Conservation (phyloP, 345 rosid genomes). For the Angophora floribunda region DNA sequence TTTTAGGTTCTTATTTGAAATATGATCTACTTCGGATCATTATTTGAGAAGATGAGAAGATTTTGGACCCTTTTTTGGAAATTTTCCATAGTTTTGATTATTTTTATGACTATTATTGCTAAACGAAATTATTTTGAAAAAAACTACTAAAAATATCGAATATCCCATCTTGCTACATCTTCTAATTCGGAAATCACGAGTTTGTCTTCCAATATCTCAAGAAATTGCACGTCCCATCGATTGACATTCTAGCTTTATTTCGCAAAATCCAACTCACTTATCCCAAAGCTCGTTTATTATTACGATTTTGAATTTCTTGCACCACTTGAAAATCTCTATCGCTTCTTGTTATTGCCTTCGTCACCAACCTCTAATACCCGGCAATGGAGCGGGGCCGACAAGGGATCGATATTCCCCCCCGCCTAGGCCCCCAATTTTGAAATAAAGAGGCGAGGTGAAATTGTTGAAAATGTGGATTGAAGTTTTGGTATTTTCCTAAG, state of each 20-base stretch:
- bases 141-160: background rate
- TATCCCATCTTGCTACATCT: background rate
- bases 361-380: background rate
- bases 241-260: background rate
- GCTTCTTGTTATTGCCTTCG: background rate
- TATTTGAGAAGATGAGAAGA: too few species aligned
- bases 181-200: background rate
- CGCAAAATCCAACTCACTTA: background rate
- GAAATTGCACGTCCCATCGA: background rate
- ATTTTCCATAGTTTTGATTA: too few species aligned
- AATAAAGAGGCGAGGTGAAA: background rate
- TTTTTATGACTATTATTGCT: background rate
- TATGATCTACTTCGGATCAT: too few species aligned
- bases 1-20: too few species aligned
- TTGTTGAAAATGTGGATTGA: background rate
- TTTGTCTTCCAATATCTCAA: background rate
- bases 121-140: background rate
- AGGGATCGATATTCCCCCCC: background rate
- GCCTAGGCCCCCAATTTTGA: background rate
- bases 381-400: background rate
- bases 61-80: too few species aligned
- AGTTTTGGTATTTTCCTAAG: background rate
- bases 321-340: background rate
- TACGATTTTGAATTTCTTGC: background rate
- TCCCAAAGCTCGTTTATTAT: fast-evolving